Evolutionary conservation across 768 basidiomycete species (phyloP).

Genomic region (Mycena galericulata): DNA sequence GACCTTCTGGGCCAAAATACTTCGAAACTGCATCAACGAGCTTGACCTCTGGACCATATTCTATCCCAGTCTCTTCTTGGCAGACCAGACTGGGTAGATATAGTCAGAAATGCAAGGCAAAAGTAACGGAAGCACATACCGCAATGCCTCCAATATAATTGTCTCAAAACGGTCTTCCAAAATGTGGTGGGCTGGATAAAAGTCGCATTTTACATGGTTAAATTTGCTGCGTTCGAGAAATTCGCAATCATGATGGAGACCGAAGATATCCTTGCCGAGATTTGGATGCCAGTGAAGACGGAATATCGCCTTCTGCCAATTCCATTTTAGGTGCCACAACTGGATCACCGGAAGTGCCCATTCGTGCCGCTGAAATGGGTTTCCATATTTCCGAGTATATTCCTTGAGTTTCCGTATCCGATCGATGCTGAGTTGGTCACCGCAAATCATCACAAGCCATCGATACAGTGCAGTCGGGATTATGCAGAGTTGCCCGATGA

Average conservation of each 20-base stretch:
- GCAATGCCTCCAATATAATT: slow-evolving; percentile 10
- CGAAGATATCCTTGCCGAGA: slow-evolving; percentile 13
- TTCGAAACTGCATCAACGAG: no score
- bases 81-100: background rate
- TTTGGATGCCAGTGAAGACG: slow-evolving; percentile 25
- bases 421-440: slow-evolving; percentile 37
- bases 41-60: no score
- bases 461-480: background rate
- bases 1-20: no score
- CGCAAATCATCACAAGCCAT: slow-evolving; percentile 31
- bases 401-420: slow-evolving; percentile 25
- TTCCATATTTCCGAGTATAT: slow-evolving; percentile 21
- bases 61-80: slow-evolving; percentile 4
- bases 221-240: slow-evolving; percentile 20
- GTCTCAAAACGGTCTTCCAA: slow-evolving; percentile 32
- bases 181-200: slow-evolving; percentile 32
- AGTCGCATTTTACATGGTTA: slow-evolving; percentile 34
- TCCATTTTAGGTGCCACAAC: slow-evolving; percentile 38
- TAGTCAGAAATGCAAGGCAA: background rate
- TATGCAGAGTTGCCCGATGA: slow-evolving; percentile 26
- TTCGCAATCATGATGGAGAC: slow-evolving; percentile 19
- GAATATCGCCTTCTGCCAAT: slow-evolving; percentile 31
- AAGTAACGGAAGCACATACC: slow-evolving; percentile 15
- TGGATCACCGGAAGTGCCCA: slow-evolving; percentile 38
- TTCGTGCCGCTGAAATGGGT: slow-evolving; percentile 12